Base-by-base conservation (phyloP, 1,139 yeast species). In the Candida buenavistaensis region DNA sequence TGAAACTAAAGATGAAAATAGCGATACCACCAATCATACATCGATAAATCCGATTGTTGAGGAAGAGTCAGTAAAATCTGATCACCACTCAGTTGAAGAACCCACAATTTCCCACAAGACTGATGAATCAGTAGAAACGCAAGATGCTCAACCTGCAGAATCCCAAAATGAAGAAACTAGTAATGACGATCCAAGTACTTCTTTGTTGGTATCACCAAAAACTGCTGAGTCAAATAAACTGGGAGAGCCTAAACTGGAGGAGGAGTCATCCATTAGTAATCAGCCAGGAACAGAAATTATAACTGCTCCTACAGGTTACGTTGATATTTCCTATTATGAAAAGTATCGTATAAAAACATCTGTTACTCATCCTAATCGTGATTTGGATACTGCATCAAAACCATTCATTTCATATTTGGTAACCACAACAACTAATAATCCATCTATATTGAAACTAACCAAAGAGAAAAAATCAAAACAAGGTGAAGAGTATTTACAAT, bases 401-500 rank as follows among this genome's bases (percentile, higher is more conserved):
- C 83, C 94, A 4, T 90, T 70, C 57, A 87, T 89, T 7, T 79
- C 95, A 4, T 92, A 88, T 53, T 73, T 86, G 33, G 71, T 92
- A 22, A 77, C 85, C 11, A 82, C 96, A n/a, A 60, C 66, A 0
- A 64, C 78, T 10, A 57, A 71, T 46, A 68, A 72, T 41, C 74
- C 78, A 0, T 61, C 64, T 7, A 62, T 73, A 29, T 53, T 64
- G 30, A 60, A 61, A 41, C 54, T 68, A 23, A 48, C 60, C 9
- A 46, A 49, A 10, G 48, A 47, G 13, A 45, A 46, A 30, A 38
- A 38, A 23, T 23, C 34, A 1, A 41, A 41, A 14, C 41, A 32
- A 5, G 42, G 34, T 13, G 41, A 40, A 15, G 48, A 70, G 27
- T 54, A 58, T 15, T 54, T 64, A 1, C 63, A 67, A 13, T 72